Base-by-base conservation (phyloP, 495 filamentous ascomycete genomes). In the Tirmania nivea region DNA sequence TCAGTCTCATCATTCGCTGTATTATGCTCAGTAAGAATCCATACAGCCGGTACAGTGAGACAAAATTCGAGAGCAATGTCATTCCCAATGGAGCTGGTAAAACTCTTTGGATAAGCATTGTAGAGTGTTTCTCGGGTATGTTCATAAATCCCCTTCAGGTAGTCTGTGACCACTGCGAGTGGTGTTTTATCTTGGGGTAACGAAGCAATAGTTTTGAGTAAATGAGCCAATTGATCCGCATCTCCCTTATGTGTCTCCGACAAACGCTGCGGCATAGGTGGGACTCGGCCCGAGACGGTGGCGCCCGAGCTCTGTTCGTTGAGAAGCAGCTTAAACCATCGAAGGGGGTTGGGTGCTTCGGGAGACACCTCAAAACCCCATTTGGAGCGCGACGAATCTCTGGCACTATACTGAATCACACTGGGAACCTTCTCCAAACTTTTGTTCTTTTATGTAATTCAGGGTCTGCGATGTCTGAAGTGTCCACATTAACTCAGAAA, bases 41-140 rank as follows among this genome's bases (percentile, higher is more conserved):
- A 36, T 45, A 60, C 53, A 1, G 73, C 75, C 0, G 76, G 74
- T 3, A 78, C 73, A 0, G 75, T 78, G 6, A 79, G 48, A 12
- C 71, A 55, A 52, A 69, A 74, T 34, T 70, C 60, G 3, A 69
- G 51, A 19, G 65, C 56, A 10, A 52, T 60, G 12, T 52, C 52
- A 4, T 66, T 58, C 12, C 70, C 35, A 7, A 62, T 47, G 5
- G 57, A 35, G 47, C 65, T 52, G 0, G 65, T 68, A n/a, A 72
- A 62, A 47, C 72, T 68, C 25, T 64, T 54, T 19, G 39, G 39
- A 45, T 45, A 45, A 14, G 39, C 39, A 4, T 14, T 19, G 10
- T 62, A 50, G 42, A 76, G 48, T 0, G 57, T 66, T 52, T 66
- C 50, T 49, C 66, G 57, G 14, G 69, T 67, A 57, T 77, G 69